phyloP scores from a whole-genome alignment of 2,329 filamentous ascomycete genomes.

The Trichoderma arundinaceum region DNA sequence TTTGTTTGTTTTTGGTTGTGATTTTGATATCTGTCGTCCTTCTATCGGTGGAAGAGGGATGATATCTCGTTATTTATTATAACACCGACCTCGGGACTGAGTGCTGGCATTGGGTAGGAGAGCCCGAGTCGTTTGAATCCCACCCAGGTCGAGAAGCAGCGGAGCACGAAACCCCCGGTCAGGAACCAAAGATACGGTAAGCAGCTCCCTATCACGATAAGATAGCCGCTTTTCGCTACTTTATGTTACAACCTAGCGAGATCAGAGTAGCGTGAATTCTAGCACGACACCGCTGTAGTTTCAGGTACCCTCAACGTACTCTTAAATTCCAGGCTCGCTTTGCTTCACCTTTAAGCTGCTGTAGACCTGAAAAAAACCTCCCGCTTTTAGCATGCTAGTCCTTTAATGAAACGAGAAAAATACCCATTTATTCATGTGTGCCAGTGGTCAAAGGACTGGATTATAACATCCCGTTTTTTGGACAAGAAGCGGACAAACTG shows the following conservation, averaged over 20 bases:
- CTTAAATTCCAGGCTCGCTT: background rate
- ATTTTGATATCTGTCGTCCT: background rate
- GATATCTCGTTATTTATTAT: background rate
- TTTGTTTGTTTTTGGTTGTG: background rate
- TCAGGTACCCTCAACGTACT: background rate
- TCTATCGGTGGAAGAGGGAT: background rate
- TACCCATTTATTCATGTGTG: background rate
- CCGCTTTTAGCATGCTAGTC: background rate
- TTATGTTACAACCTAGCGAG: background rate
- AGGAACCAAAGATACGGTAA: slow-evolving; percentile 29
- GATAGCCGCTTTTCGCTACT: slow-evolving; percentile 9
- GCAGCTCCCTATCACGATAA: slow-evolving; percentile 25
- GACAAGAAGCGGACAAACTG: background rate
- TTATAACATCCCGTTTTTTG: background rate
- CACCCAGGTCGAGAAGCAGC: background rate
- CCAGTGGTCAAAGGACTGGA: background rate
- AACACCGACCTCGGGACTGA: background rate
- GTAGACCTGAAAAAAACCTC: background rate
- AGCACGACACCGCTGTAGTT: background rate
- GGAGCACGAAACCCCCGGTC: slow-evolving; percentile 7
- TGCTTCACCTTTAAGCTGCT: slow-evolving; percentile 2
- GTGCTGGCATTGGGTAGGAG: slow-evolving; percentile 7
- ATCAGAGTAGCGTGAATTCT: background rate
- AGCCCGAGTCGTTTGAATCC: slow-evolving; percentile 3
- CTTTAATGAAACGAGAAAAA: background rate